Percentiles rank a stretch among this genome's conserved stretches.
Evolutionary conservation across 371 early-diverging fungal species (phyloP).

Genomic region (Apophysomyces sp.): DNA sequence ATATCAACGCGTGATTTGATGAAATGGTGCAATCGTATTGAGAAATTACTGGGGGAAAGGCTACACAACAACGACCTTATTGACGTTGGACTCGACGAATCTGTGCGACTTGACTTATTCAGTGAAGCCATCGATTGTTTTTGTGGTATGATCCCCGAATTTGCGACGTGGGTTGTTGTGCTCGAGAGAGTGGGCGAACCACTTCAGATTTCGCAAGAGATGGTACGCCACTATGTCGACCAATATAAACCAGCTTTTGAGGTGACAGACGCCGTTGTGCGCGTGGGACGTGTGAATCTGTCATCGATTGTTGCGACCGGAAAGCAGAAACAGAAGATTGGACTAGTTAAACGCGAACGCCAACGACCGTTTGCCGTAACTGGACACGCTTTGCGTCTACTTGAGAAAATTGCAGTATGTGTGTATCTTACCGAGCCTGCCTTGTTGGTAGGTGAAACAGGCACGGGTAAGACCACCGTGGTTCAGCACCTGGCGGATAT

Average conservation of each 20-base stretch:
- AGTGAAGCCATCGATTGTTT: slow-evolving; percentile 91
- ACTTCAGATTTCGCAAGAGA: slow-evolving; percentile 69
- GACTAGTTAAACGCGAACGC: slow-evolving; percentile 33
- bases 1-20: slow-evolving; percentile 76
- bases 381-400: slow-evolving; percentile 67
- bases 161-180: slow-evolving; percentile 61
- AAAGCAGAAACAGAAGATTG: slow-evolving; percentile 30
- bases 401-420: slow-evolving; percentile 86
- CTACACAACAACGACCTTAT: slow-evolving; percentile 23
- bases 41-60: slow-evolving; percentile 41
- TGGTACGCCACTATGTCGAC: slow-evolving; percentile 72
- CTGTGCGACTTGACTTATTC: slow-evolving; percentile 60
- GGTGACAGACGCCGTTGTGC: slow-evolving; percentile 42
- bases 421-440: slow-evolving; percentile 87
- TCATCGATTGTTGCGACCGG: slow-evolving; percentile 34
- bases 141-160: slow-evolving; percentile 79
- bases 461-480: slow-evolving; percentile 99
- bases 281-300: slow-evolving; percentile 73
- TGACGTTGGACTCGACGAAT: slow-evolving; percentile 34
- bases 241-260: slow-evolving; percentile 70
- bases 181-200: slow-evolving; percentile 67
- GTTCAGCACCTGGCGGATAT: slow-evolving; percentile 93
- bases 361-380: slow-evolving; percentile 80
- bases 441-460: slow-evolving; percentile 98
- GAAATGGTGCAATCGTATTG: slow-evolving; percentile 84